A percentile compares a stretch with the other conserved stretches of the same genome.
Conservation (phyloP, 306 rosid species). For the Coriaria nepalensis region DNA sequence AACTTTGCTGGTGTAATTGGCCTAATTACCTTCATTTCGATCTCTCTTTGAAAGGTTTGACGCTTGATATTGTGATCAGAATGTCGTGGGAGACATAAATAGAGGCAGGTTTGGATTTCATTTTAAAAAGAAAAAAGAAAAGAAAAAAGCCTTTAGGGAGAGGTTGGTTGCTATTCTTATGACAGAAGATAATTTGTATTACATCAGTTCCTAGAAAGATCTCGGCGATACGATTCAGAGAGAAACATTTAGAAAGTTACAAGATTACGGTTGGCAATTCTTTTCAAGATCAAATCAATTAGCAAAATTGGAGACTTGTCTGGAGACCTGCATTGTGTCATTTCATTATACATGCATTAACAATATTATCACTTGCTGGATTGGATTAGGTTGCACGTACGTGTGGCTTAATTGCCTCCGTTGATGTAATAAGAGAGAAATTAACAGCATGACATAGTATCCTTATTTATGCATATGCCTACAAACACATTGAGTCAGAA, state of each 20-base stretch:
- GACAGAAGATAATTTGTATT: constrained; percentile 34
- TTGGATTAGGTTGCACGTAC: constrained; percentile 17
- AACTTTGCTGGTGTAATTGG: neutral
- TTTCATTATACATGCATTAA: constrained; percentile 22
- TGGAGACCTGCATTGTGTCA: constrained; percentile 20
- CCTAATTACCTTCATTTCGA: constrained; percentile 66
- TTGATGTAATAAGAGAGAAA: too few species aligned
- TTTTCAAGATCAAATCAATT: constrained; percentile 65
- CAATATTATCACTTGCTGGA: constrained; percentile 13
- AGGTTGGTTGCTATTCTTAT: constrained; percentile 21
- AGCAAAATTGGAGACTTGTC: constrained; percentile 31
- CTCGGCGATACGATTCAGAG: constrained; percentile 34
- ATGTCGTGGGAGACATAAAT: constrained; percentile 23
- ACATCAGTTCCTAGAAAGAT: constrained; percentile 38
- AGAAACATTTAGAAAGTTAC: constrained; percentile 77
- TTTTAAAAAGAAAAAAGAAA: constrained; percentile 13
- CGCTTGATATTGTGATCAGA: constrained; percentile 14
- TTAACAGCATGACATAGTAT: too few species aligned
- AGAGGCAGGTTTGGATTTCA: constrained; percentile 23
- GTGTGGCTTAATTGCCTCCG: too few species aligned
- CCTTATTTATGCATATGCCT: too few species aligned
- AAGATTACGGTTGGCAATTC: constrained; percentile 69
- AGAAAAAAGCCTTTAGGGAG: constrained; percentile 10
- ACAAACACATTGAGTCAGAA: too few species aligned
- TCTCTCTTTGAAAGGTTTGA: constrained; percentile 25